A percentile compares a stretch with the other conserved stretches of the same genome.
These are phyloP conservation scores for Blastocystis sp. DNA, from an alignment of 352 stramenopile genomes.

Conservation along the genomic window DNA sequence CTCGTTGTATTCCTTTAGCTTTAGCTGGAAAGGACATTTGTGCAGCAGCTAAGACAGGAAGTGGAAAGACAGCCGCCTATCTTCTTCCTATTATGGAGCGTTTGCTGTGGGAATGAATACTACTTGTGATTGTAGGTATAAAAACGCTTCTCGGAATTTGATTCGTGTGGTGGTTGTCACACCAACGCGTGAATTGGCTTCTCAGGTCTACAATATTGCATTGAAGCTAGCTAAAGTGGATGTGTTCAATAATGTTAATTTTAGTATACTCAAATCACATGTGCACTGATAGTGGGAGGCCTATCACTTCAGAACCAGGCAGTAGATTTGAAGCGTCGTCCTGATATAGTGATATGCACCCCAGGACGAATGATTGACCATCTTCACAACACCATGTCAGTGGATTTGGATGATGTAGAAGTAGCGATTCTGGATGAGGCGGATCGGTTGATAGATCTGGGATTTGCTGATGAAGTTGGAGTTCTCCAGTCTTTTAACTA, in stretches of 20 bases:
- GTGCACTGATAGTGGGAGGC: slow-evolving; percentile 87
- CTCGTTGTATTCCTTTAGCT: slow-evolving; percentile 86
- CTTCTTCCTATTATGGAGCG: slow-evolving; percentile 92
- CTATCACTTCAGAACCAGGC: slow-evolving; percentile 85
- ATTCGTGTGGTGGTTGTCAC: slow-evolving; percentile 93
- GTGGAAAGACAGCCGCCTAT: slow-evolving; percentile 97
- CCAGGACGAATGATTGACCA: slow-evolving; percentile 94
- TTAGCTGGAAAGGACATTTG: slow-evolving; percentile 94
- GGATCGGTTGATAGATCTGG: slow-evolving; percentile 93
- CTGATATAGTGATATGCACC: slow-evolving; percentile 95
- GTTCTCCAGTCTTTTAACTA: neutral
- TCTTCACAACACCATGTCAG: slow-evolving; percentile 88
- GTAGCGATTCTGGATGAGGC: slow-evolving; percentile 90
- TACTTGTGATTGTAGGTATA: slow-evolving; percentile 52
- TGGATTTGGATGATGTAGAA: slow-evolving; percentile 94
- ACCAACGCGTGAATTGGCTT: slow-evolving; percentile 93
- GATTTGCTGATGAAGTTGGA: slow-evolving; percentile 91
- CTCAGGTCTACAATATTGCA: slow-evolving; percentile 74
- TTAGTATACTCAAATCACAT: slow-evolving; percentile 89
- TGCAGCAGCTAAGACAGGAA: slow-evolving; percentile 90
- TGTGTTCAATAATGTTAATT: slow-evolving; percentile 46
- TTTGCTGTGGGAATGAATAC: slow-evolving; percentile 84
- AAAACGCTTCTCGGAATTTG: slow-evolving; percentile 7
- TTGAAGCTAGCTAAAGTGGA: slow-evolving; percentile 65
- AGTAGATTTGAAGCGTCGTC: slow-evolving; percentile 87